Base-by-base conservation (phyloP, 176 grass and related monocot species). In the Carex kokanica region DNA sequence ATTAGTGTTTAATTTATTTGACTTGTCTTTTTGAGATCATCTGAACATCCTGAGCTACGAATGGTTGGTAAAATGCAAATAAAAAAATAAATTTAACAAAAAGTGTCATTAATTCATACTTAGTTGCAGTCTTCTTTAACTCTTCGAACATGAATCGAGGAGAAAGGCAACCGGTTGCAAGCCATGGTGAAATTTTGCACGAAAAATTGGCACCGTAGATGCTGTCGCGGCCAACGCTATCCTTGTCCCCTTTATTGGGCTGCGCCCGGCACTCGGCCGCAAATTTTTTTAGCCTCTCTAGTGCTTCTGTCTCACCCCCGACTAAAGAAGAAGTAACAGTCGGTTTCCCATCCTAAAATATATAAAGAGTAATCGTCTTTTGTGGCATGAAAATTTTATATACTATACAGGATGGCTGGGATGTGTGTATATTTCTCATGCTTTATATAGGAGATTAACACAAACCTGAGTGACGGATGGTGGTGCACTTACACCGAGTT, bases 151-250 rank as follows among this genome's bases (percentile, higher is more conserved):
- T 90, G 80, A 99, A 95, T 53, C 96, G 89, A 45, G 96, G 93
- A 71, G 96, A 99, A 67, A 99, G 96, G 80, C 96, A 99, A 51
- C 96, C 96, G 3, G 80, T 90, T 71, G 93, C 88, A 75, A 99
- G 93, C 96, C 96, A 99, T 52, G 96, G 96, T 27, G 96, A 98
- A 88, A 98, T 93, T 91, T 98, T 98, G 88, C 91, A 95, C 27
- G 91, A 99, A 87, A 99, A 99, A 90, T 89, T 95, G 72, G 93
- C 91, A 83, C 93, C 96, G 90, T 95, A 95, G 52, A 95, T 95
- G 88, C 82, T 98, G 78, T 90, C 83, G 34, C 74, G 74, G 74
- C 59, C 59, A 63, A 77, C 67, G 74, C 38, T 83, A 78, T 94
- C 79, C 53, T 91, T 98, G 57, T 75, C 87, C 72, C 53, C 80